These are phyloP conservation scores for Endocalyx cinctus DNA, from an alignment of 2,329 filamentous ascomycete genomes.

Conservation along the genomic window DNA sequence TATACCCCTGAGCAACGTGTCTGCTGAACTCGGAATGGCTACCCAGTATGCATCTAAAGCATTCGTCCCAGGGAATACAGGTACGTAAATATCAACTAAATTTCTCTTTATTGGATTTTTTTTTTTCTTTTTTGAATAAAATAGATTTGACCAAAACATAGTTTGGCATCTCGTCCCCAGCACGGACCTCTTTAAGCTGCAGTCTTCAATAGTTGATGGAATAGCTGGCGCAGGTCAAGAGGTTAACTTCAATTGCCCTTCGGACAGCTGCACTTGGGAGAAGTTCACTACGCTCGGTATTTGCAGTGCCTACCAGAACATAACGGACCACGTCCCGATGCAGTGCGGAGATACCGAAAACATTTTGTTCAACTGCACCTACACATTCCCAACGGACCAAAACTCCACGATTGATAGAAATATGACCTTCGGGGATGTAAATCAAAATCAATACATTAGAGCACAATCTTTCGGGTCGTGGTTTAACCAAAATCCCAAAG, in stretches of 20 bases:
- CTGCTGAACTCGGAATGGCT: slow-evolving; percentile 2
- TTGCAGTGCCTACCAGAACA: slow-evolving; percentile 9
- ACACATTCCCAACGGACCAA: background rate
- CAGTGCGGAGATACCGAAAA: background rate
- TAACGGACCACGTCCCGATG: slow-evolving; percentile 4
- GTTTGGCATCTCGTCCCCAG: slow-evolving; percentile 1
- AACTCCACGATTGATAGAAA: background rate
- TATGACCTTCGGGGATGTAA: too few relatives aligned
- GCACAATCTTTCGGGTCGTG: too few relatives aligned
- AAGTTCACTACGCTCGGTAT: slow-evolving; percentile 13
- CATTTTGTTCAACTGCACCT: background rate
- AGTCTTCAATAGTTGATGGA: slow-evolving; percentile 11
- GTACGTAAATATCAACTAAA: too few relatives aligned
- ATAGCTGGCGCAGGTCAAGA: slow-evolving; percentile 6
- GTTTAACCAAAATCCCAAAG: too few relatives aligned
- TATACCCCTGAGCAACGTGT: slow-evolving; percentile 1
- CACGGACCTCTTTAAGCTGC: slow-evolving; percentile 9
- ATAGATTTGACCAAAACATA: background rate
- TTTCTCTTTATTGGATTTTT: too few relatives aligned
- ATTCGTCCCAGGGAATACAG: background rate
- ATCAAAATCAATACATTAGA: too few relatives aligned
- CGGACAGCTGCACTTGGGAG: slow-evolving; percentile 10
- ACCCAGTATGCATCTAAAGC: slow-evolving; percentile 3
- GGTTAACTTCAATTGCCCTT: slow-evolving; percentile 11
- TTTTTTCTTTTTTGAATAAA: background rate